Evolutionary conservation across 1,284 basidiomycete species (phyloP).

Genomic region (Tilletiopsis washingtonensis): DNA sequence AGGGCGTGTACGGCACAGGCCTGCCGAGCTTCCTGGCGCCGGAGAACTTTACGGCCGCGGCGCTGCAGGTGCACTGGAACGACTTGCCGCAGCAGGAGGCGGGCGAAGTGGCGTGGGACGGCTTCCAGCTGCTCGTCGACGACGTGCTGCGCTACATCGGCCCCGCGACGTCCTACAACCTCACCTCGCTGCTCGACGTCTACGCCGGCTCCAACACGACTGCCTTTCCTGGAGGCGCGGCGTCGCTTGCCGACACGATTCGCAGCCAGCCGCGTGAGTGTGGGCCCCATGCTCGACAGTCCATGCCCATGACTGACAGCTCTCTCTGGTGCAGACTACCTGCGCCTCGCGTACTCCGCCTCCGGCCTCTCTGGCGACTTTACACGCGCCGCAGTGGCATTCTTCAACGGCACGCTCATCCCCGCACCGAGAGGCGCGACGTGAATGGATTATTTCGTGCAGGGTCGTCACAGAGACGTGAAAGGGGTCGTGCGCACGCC

Average conservation of each 20-base stretch:
- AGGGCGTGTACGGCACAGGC: conserved; percentile 62
- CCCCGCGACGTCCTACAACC: conserved; percentile 50
- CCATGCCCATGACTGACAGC: background rate
- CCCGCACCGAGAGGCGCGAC: conserved; percentile 60
- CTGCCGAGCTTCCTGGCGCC: conserved; percentile 66
- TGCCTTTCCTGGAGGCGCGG: background rate
- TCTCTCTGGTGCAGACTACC: conserved; percentile 66
- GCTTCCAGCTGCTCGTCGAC: conserved; percentile 70
- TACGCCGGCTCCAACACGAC: background rate
- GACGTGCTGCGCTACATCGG: conserved; percentile 73
- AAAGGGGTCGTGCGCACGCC: too few species aligned
- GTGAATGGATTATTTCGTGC: conserved; percentile 2
- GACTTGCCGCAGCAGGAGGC: conserved; percentile 50
- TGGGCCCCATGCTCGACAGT: too few species aligned
- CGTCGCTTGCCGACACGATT: background rate
- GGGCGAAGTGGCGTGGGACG: conserved; percentile 55
- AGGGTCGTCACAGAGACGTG: too few species aligned
- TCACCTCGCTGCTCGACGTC: conserved; percentile 12
- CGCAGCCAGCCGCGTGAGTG: background rate
- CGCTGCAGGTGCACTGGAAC: conserved; percentile 56
- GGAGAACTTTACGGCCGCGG: conserved; percentile 1
- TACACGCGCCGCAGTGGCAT: conserved; percentile 67
- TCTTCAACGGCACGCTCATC: conserved; percentile 71
- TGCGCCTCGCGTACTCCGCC: conserved; percentile 62
- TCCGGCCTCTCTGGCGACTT: conserved; percentile 68